Evolutionary conservation across 2,329 filamentous ascomycete genomes (phyloP), one percentile per base, ranked within the genome.

Genomic region (Chaetomium sp.): DNA sequence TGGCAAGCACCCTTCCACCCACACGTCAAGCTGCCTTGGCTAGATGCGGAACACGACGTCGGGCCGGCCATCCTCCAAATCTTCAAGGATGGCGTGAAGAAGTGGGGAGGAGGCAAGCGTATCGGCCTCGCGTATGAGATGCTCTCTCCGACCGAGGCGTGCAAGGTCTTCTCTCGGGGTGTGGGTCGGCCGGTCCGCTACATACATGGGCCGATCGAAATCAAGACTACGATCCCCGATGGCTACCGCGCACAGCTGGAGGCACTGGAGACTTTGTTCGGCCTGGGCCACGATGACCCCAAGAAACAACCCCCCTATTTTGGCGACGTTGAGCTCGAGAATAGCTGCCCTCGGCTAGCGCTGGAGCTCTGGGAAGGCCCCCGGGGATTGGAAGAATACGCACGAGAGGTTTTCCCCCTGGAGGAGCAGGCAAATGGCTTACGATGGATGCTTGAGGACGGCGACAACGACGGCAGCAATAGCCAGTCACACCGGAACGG

Each of bases 1-100:
- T 97, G 94, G 94, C 85, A 90, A 67, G 92, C 92, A 1, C 94
- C 94, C 0, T 97, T 97, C 70, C 89, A 96, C 65, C 88, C 90
- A 1, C 82, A 96, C 64, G 87, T 87, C 56, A 89, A 90, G 60
- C 78, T 99, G 40, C 94, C 94, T 0, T 99, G 92, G 91, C 77
- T 99, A 41, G 94, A 99, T 67, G 91, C 91, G 4, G 94, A 97
- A 71, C 92, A 97, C 67, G 94, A 99, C 65, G 87, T 96, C 44
- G 94, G 94, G 4, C 91, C 94, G 1, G 89, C 92, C 2, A 83
- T 97, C 47, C 76, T 96, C 54, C 92, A 97, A 69, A 86, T 97
- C 54, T 92, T 97, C 79, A 97, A 96, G 72, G 91, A 97, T 69
- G 92, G 92, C 1, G 81, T 88, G 5, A 78, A 80, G 61, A 91